phyloP scores from a whole-genome alignment of 768 basidiomycete genomes.

The Suillus bovinus region DNA sequence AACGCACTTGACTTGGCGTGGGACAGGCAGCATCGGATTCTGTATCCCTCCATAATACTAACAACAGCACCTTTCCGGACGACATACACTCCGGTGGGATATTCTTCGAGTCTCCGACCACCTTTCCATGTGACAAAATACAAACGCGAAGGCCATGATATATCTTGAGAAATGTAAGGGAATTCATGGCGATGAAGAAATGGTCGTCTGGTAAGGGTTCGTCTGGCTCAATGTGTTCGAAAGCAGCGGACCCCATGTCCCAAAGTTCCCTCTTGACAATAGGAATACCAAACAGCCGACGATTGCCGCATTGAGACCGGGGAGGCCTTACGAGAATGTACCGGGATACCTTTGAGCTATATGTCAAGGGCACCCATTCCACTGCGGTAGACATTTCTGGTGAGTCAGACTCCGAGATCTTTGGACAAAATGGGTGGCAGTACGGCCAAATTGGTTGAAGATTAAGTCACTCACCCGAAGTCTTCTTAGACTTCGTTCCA shows the following conservation, averaged over 20 bases:
- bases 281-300: neutral
- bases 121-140: neutral
- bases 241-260: neutral
- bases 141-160: neutral
- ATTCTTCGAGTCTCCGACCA: neutral
- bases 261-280: neutral
- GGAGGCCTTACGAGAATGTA: neutral
- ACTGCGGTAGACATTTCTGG: neutral
- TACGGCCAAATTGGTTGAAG: neutral
- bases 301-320: neutral
- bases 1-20: neutral
- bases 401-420: neutral
- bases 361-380: neutral
- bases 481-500: neutral
- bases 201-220: neutral
- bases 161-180: neutral
- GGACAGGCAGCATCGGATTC: neutral
- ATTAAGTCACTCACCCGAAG: neutral
- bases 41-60: slow-evolving; percentile 1
- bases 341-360: neutral
- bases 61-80: neutral
- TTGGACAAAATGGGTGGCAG: neutral
- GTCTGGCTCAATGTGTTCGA: neutral
- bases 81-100: neutral
- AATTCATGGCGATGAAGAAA: neutral